phyloP scores from a whole-genome alignment of 352 stramenopile species.

The Aphanomyces stellatus region DNA sequence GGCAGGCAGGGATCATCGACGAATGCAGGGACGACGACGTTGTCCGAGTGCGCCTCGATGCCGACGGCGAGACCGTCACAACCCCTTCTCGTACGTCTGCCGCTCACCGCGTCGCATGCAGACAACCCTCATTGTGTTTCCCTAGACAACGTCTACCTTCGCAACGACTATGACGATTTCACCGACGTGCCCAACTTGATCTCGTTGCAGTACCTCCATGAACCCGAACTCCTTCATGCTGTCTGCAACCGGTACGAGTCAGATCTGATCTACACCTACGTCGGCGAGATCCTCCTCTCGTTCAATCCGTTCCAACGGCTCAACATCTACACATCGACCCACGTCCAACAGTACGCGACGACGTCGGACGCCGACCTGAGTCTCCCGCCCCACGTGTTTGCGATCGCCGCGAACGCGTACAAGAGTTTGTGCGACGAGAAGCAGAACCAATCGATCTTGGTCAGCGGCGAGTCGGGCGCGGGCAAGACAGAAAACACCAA shows the following conservation, averaged over 20 bases:
- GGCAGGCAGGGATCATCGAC: slow-evolving; percentile 55
- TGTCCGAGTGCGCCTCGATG: neutral
- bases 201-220: slow-evolving; percentile 71
- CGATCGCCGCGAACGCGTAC: slow-evolving; percentile 84
- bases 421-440: slow-evolving; percentile 42
- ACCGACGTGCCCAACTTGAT: slow-evolving; percentile 54
- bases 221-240: slow-evolving; percentile 74
- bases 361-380: slow-evolving; percentile 27
- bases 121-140: neutral
- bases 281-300: slow-evolving; percentile 75
- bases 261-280: slow-evolving; percentile 82
- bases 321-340: slow-evolving; percentile 45
- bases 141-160: slow-evolving; percentile 37
- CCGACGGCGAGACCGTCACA: neutral
- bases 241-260: slow-evolving; percentile 64
- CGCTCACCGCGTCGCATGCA: neutral
- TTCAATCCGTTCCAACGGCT: slow-evolving; percentile 78
- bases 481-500: slow-evolving; percentile 96
- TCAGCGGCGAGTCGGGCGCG: slow-evolving; percentile 88
- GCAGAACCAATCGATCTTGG: slow-evolving; percentile 89
- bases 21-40: slow-evolving; percentile 32
- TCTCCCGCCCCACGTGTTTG: slow-evolving; percentile 82
- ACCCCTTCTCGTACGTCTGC: neutral
- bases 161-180: slow-evolving; percentile 57
- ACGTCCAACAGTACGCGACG: slow-evolving; percentile 63